Conservation (phyloP, 192 early-diverging fungal species). For the Paraglomus brasilianum region DNA sequence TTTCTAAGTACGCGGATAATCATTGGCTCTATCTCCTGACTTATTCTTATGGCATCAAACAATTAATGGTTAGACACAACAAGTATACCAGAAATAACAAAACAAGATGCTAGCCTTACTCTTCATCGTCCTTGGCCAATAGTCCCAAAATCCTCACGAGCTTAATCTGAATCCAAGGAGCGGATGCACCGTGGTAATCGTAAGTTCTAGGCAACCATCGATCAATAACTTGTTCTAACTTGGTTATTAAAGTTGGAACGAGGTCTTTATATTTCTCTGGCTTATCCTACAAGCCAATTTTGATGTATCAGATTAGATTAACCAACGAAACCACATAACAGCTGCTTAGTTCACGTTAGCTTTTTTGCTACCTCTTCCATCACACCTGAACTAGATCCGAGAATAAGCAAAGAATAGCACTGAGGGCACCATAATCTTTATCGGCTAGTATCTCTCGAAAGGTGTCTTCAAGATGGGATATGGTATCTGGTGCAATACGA, state of each 20-base stretch:
- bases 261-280: constrained; percentile 37
- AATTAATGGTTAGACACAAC: background rate
- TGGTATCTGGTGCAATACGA: constrained; percentile 32
- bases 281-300: constrained; percentile 31
- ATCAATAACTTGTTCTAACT: constrained; percentile 50
- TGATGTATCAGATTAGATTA: background rate
- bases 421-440: constrained; percentile 49
- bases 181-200: constrained; percentile 51
- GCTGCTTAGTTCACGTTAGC: background rate
- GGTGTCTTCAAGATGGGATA: constrained; percentile 39
- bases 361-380: constrained; percentile 1
- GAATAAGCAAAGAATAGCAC: constrained; percentile 44
- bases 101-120: background rate
- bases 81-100: background rate
- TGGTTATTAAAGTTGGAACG: constrained; percentile 38
- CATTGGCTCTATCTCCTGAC: constrained; percentile 9
- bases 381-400: constrained; percentile 36
- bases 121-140: constrained; percentile 35
- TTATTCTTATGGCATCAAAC: constrained; percentile 6
- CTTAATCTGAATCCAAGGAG: constrained; percentile 58
- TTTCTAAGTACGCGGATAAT: constrained; percentile 27
- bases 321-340: background rate
- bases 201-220: constrained; percentile 46
- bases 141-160: constrained; percentile 45
- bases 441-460: constrained; percentile 44